Evolutionary conservation across 352 stramenopile genomes (phyloP).

Genomic region (Globisporangium irregulare): DNA sequence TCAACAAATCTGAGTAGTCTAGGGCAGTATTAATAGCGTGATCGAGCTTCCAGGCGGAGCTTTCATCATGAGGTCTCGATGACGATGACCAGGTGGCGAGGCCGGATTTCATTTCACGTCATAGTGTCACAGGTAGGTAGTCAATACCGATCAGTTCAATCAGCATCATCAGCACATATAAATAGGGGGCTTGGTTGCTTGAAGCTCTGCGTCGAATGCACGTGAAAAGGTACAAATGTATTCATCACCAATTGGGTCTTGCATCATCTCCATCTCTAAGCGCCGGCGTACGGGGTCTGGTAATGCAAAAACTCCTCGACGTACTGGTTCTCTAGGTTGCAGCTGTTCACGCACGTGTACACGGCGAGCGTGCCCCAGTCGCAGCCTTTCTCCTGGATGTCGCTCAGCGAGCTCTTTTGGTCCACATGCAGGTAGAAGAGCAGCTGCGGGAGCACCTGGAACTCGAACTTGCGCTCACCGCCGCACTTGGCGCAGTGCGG

Average conservation of each 20-base stretch:
- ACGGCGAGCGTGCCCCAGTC: constrained; percentile 92
- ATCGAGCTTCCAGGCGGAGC: background rate
- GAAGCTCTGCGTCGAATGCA: background rate
- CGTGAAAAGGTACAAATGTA: background rate
- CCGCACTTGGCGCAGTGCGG: constrained; percentile 83
- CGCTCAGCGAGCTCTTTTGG: constrained; percentile 45
- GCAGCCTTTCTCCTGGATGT: constrained; percentile 60
- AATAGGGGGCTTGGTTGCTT: background rate
- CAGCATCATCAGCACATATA: background rate
- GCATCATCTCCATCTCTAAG: constrained; percentile 10
- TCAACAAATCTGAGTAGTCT: background rate
- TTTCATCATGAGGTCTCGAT: background rate
- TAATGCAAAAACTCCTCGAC: constrained; percentile 76
- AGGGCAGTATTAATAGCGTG: constrained; percentile 5
- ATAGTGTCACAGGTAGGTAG: background rate
- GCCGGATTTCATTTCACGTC: background rate
- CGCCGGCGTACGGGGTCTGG: constrained; percentile 64
- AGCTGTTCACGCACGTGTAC: constrained; percentile 92
- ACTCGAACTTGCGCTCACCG: constrained; percentile 88
- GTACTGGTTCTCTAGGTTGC: constrained; percentile 47
- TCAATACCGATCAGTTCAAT: background rate
- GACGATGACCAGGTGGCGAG: constrained; percentile 4
- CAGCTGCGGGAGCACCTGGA: constrained; percentile 94
- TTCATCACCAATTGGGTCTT: background rate
- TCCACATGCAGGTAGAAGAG: constrained; percentile 90